Evolutionary conservation across 164 flowering plant genomes (phyloP), one percentile per base, ranked within the genome.

Genomic region (Chimonanthus praecox): DNA sequence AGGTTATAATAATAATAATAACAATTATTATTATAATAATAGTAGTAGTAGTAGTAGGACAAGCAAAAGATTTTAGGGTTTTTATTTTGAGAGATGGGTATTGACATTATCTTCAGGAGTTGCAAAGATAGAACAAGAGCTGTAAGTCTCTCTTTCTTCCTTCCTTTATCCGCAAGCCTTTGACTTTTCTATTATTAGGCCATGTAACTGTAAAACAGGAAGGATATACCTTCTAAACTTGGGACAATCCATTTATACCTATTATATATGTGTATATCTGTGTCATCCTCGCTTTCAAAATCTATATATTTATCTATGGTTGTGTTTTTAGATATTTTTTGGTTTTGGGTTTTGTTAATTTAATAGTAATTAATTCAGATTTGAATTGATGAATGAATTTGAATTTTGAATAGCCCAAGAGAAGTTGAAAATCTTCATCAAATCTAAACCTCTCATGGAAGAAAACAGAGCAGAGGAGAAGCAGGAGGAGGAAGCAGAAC

Each of bases 201-300:
- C 5, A 16, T 47, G 70, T 68, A 68, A 68, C 70, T 47, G 70
- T 68, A 48, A 68, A 47, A 16, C 48, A 68, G 20, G 16, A 65
- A 33, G 60, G 16, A 11, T 43, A 47, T 20, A 68, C 54, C 18
- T 68, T 68, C 70, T 44, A n/a, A 47, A 47, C 54, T 16, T 48
- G 16, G 49, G 21, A 49, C 54, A 47, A 8, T 4, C 54, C 48
- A 68, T 68, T 68, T 48, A 68, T 48, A 47, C 51, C 54, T n/a
- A 4, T 6, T 47, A 51, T 47, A 54, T 54, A 54, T 11, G 16
- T 33, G 33, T 33, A 33, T 48, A 68, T 21, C n/a, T 47, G n/a
- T n/a, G 20, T 68, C 46, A n/a, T 13, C 33, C 70, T 68, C 48
- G 16, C 70, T 54, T 54, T 54, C 10, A 13, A 0, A 13, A 54